A percentile compares a stretch with the other conserved stretches of the same genome.
Evolutionary conservation across 139 green algal species (phyloP).

Genomic region (Pseudopediastrum boryanum): DNA sequence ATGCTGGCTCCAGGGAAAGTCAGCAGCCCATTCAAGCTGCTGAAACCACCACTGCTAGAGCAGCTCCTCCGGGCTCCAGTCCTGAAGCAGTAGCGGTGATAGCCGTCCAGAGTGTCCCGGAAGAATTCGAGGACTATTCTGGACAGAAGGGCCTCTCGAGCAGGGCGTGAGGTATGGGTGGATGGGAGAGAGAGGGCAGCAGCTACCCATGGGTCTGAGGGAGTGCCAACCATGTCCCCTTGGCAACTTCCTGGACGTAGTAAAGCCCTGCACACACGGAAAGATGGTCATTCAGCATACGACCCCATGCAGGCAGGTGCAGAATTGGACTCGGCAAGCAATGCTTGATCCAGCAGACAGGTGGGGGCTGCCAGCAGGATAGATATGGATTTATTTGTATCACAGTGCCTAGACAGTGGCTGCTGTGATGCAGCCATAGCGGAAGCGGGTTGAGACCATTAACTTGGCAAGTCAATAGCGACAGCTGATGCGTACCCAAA

Average conservation of each 20-base stretch:
- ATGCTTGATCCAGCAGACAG: too few species aligned
- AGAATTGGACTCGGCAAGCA: too few species aligned
- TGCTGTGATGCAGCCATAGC: too few species aligned
- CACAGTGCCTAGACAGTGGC: too few species aligned
- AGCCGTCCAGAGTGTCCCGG: background rate
- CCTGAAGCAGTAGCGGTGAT: background rate
- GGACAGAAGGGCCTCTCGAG: constrained; percentile 23
- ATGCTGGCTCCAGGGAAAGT: background rate
- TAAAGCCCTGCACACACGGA: constrained; percentile 6
- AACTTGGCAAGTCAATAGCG: too few species aligned
- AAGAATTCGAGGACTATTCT: constrained; percentile 33
- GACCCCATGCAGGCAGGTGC: too few species aligned
- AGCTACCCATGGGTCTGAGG: constrained; percentile 22
- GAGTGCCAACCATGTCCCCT: background rate
- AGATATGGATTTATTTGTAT: too few species aligned
- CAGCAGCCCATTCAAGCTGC: background rate
- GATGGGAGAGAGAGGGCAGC: constrained; percentile 18
- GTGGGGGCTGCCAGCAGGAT: too few species aligned
- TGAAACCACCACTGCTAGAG: background rate
- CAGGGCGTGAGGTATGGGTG: background rate
- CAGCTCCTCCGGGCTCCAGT: background rate
- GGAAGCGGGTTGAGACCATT: too few species aligned
- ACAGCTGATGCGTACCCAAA: too few species aligned
- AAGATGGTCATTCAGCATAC: too few species aligned
- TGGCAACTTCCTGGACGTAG: constrained; percentile 2